phyloP scores from a whole-genome alignment of 2,329 filamentous ascomycete genomes.

The Malbranchea zuffiana region DNA sequence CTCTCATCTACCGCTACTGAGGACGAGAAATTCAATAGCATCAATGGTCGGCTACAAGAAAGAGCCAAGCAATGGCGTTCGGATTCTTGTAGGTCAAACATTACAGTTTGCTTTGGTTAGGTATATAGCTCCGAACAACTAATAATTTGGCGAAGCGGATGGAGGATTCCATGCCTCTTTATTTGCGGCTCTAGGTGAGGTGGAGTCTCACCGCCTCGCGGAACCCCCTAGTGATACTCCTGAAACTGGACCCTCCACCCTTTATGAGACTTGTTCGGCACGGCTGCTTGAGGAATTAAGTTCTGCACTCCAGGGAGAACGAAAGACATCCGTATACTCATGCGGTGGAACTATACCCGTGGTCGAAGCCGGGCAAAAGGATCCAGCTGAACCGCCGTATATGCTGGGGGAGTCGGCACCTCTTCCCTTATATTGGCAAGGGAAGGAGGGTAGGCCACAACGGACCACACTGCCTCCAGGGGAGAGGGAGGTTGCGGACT shows the following conservation, averaged over 20 bases:
- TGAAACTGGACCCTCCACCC: background rate
- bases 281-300: slow-evolving; percentile 8
- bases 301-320: slow-evolving; percentile 8
- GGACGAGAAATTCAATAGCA: slow-evolving; percentile 2
- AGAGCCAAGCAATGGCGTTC: too few relatives aligned
- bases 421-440: slow-evolving; percentile 13
- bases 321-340: slow-evolving; percentile 10
- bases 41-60: too few relatives aligned
- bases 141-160: too few relatives aligned
- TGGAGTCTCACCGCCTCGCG: background rate
- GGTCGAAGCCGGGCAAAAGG: background rate
- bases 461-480: slow-evolving; percentile 7
- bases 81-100: too few relatives aligned
- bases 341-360: slow-evolving; percentile 15
- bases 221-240: background rate
- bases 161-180: background rate
- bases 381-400: background rate
- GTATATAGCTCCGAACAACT: too few relatives aligned
- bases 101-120: too few relatives aligned
- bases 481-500: background rate
- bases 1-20: background rate
- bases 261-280: background rate
- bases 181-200: background rate
- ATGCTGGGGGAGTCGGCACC: slow-evolving; percentile 8
- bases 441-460: slow-evolving; percentile 1